These are phyloP conservation scores for Candida sojae DNA, from an alignment of 1,139 yeast species.

Conservation along the genomic window DNA sequence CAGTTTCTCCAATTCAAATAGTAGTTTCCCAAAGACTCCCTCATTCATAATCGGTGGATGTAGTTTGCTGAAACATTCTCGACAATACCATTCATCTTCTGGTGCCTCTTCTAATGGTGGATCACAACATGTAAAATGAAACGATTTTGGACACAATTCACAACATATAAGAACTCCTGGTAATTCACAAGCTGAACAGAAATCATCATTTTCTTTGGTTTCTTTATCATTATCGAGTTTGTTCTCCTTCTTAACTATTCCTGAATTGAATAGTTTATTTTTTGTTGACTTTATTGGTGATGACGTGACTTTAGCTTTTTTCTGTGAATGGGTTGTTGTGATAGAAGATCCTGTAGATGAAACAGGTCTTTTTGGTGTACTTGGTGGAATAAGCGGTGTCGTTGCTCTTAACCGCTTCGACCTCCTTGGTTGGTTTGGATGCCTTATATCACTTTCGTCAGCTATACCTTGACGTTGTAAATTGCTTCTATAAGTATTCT, in stretches of 20 bases:
- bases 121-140: slow-evolving; percentile 87
- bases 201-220: slow-evolving; percentile 73
- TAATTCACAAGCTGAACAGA: slow-evolving; percentile 84
- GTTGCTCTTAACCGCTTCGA: slow-evolving; percentile 14
- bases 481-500: slow-evolving; percentile 20
- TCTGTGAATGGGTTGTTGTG: slow-evolving; percentile 18
- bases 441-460: slow-evolving; percentile 34
- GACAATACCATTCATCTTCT: slow-evolving; percentile 89
- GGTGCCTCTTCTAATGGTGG: slow-evolving; percentile 88
- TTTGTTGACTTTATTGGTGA: slow-evolving; percentile 39
- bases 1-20: slow-evolving; percentile 55
- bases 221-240: slow-evolving; percentile 20
- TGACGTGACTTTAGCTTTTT: slow-evolving; percentile 39
- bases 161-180: slow-evolving; percentile 90
- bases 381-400: slow-evolving; percentile 6
- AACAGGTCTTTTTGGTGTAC: slow-evolving; percentile 13
- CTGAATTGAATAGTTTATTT: slow-evolving; percentile 31
- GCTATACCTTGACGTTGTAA: slow-evolving; percentile 29
- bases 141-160: slow-evolving; percentile 88
- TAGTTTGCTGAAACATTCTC: slow-evolving; percentile 56
- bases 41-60: slow-evolving; percentile 28
- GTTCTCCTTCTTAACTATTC: slow-evolving; percentile 9
- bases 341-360: neutral
- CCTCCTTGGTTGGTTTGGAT: slow-evolving; percentile 13
- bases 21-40: slow-evolving; percentile 63